Evolutionary conservation across 2,329 filamentous ascomycete species (phyloP).

Genomic region (Neonectria neomacrospora): DNA sequence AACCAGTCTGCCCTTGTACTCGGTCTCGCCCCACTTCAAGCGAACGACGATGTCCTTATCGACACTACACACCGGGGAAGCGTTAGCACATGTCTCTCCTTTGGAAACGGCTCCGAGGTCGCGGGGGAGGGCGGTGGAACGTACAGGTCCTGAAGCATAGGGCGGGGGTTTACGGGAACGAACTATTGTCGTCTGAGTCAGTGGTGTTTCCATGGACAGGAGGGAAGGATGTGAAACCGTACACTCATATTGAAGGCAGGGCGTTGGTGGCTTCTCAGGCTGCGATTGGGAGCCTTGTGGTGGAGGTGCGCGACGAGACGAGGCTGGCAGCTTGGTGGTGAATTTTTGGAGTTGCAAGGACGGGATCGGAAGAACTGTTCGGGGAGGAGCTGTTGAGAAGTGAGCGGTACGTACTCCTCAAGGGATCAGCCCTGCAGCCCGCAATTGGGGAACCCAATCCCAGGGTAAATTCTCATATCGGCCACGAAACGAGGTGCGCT

Average conservation of each 20-base stretch:
- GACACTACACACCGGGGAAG: constrained; percentile 59
- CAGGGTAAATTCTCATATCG: constrained; percentile 1
- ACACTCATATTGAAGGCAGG: constrained; percentile 6
- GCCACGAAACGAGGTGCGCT: not conserved
- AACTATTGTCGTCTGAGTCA: constrained; percentile 57
- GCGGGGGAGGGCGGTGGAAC: constrained; percentile 9
- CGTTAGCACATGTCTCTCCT: not conserved
- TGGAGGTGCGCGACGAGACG: constrained; percentile 6
- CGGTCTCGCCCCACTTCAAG: constrained; percentile 97
- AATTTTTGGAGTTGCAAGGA: constrained; percentile 2
- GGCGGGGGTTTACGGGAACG: constrained; percentile 95
- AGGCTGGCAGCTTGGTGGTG: constrained; percentile 11
- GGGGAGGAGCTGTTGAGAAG: not conserved
- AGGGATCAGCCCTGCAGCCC: not conserved
- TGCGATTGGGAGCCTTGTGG: constrained; percentile 8
- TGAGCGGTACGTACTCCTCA: not conserved
- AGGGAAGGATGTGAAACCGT: not conserved
- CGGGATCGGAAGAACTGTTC: constrained; percentile 7
- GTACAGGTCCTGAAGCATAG: constrained; percentile 86
- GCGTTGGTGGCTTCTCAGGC: constrained; percentile 8
- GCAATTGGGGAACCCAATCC: not conserved
- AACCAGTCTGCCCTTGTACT: constrained; percentile 94
- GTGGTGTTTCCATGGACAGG: not conserved
- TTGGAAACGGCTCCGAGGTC: not conserved
- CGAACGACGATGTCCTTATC: constrained; percentile 91